These are phyloP conservation scores for Starmerella powellii DNA, from an alignment of 805 yeast species.

Conservation along the genomic window DNA sequence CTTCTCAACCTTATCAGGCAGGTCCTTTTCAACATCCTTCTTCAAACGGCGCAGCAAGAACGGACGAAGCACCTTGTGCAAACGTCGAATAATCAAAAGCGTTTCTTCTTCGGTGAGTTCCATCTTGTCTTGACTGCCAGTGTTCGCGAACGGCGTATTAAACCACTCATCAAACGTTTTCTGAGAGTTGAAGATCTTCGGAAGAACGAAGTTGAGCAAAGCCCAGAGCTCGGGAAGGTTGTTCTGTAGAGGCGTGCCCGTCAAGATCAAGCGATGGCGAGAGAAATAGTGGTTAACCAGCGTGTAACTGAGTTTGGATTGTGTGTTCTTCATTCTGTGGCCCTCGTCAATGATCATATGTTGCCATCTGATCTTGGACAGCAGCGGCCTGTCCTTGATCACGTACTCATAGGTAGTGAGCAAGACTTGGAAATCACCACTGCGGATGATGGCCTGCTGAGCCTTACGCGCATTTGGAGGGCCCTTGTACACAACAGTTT, in stretches of 20 bases:
- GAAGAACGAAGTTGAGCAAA: conserved; percentile 78
- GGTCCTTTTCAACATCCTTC: conserved; percentile 92
- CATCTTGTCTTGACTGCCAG: conserved; percentile 92
- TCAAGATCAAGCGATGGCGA: conserved; percentile 75
- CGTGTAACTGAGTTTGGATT: conserved; percentile 76
- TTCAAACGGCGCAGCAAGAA: conserved; percentile 86
- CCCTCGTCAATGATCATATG: conserved; percentile 99
- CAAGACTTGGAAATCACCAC: conserved; percentile 78
- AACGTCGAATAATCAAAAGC: conserved; percentile 79
- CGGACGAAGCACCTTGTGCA: conserved; percentile 91
- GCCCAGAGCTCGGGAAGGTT: conserved; percentile 97
- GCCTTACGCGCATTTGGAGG: conserved; percentile 76
- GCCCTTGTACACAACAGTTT: conserved; percentile 81
- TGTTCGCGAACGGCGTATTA: conserved; percentile 91
- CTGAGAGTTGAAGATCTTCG: conserved; percentile 91
- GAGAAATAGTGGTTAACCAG: conserved; percentile 73
- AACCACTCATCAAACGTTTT: conserved; percentile 98
- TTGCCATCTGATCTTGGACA: conserved; percentile 76
- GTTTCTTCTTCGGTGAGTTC: conserved; percentile 95
- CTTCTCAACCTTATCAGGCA: conserved; percentile 90
- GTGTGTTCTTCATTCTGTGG: conserved; percentile 91
- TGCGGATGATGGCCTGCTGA: conserved; percentile 53
- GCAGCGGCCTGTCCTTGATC: conserved; percentile 73
- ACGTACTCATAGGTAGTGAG: conserved; percentile 90
- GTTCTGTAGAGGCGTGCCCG: conserved; percentile 95